Evolutionary conservation across 805 yeast species (phyloP), one percentile per base, ranked within the genome.

Genomic region (Ogataea parapolymorpha): DNA sequence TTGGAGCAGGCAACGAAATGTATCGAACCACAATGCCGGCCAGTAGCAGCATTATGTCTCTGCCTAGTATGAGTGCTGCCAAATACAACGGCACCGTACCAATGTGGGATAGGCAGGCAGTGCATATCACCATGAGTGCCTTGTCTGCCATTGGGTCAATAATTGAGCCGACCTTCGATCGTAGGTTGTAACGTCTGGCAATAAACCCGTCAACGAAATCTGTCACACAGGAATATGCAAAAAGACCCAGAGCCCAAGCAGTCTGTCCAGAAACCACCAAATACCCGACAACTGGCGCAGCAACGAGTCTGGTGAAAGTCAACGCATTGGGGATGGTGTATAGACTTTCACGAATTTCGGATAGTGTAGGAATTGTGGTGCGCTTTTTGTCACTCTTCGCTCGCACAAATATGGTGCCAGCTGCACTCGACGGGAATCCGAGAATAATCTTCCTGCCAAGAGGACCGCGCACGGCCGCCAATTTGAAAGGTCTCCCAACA

Each of bases 71-170:
- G 14, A 88, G 50, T 0, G 66, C 59, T 0, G 91, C 95, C 16
- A 77, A 69, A 58, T 73, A 76, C 26, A 75, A 55, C 0, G 99
- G 98, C 54, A 93, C 82, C 14, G 75, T 70, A 36, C 80, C 72
- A 10, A 81, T 67, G 50, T 80, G 74, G 0, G 91, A 80, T 42
- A 93, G 65, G 38, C 95, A 79, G 0, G 81, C 71, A 0, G 98
- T 90, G 37, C 95, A 79, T 0, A 85, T 78, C 15, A 91, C 74
- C 96, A 93, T 89, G 34, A 93, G 70, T 12, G 85, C 69, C 59
- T 93, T 93, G 59, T 93, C 99, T 0, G 99, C 99, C 66, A 88
- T 72, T 0, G 99, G 99, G 56, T 93, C 99, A 25, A 95, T 68
- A 12, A 93, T 81, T 0, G 96, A 82, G 0, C 99, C 99, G 6